These are phyloP conservation scores for Chlamydomonas applanata DNA, from an alignment of 139 green algal genomes.

Conservation along the genomic window DNA sequence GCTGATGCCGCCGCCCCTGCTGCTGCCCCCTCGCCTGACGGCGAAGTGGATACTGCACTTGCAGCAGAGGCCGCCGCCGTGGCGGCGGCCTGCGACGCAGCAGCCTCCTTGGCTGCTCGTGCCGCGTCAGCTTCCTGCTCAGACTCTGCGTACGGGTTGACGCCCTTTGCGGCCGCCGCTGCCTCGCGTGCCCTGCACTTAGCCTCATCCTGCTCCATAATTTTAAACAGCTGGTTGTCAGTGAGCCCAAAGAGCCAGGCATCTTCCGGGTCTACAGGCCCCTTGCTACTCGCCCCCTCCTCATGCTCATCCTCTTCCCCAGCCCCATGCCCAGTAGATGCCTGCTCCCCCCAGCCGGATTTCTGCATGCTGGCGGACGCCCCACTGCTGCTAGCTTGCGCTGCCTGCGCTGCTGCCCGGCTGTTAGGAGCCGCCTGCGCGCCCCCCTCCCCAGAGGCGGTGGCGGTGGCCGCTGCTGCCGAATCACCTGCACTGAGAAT, in stretches of 20 bases:
- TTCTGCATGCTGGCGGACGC: neutral
- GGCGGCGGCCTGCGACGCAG: too few relatives aligned
- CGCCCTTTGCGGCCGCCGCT: neutral
- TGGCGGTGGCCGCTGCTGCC: too few relatives aligned
- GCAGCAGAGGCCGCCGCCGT: too few relatives aligned
- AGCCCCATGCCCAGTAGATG: neutral
- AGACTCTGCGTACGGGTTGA: neutral
- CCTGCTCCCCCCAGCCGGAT: neutral
- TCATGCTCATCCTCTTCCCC: constrained; percentile 14
- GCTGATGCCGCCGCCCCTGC: constrained; percentile 8
- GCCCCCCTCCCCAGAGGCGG: too few relatives aligned
- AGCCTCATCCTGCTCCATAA: neutral
- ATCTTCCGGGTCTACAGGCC: neutral
- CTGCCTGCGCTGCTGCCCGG: too few relatives aligned
- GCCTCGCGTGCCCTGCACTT: neutral
- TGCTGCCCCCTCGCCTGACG: neutral
- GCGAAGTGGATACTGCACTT: neutral
- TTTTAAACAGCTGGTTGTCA: neutral
- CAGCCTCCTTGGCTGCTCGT: constrained; percentile 1
- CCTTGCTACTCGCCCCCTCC: neutral
- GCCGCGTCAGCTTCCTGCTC: neutral
- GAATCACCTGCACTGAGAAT: too few relatives aligned
- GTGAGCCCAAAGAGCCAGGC: neutral
- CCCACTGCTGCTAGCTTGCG: too few relatives aligned
- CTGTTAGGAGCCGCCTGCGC: too few relatives aligned